Conservation (phyloP, 176 grass and related monocot species). For the Hordeum vulgare region MorexV3_pseudomolecules_assembly NC_058519.1:352279617-352280116, state of each 20-base stretch:
- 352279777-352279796: not conserved
- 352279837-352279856: constrained; percentile 75
- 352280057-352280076: constrained; percentile 95
- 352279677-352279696: not conserved
- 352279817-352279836: constrained; percentile 3
- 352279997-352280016: constrained; percentile 56
- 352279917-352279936: constrained; percentile 14
- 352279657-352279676: too few relatives aligned
- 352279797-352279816: not conserved
- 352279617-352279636: not conserved
- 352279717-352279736: constrained; percentile 87
- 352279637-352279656: not conserved
- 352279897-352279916: constrained; percentile 84
- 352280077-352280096: constrained; percentile 95
- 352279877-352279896: constrained; percentile 96
- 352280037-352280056: constrained; percentile 88
- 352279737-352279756: constrained; percentile 88
- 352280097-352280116: constrained; percentile 91
- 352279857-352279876: constrained; percentile 82
- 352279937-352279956: not conserved
- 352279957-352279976: not conserved
- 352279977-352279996: not conserved
- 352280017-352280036: constrained; percentile 99
- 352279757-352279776: constrained; percentile 70
- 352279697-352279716: constrained; percentile 89